A percentile compares a stretch with the other conserved stretches of the same genome.
Conservation (phyloP, 129 eudicot genomes). For the Ambrosia artemisiifolia region DNA sequence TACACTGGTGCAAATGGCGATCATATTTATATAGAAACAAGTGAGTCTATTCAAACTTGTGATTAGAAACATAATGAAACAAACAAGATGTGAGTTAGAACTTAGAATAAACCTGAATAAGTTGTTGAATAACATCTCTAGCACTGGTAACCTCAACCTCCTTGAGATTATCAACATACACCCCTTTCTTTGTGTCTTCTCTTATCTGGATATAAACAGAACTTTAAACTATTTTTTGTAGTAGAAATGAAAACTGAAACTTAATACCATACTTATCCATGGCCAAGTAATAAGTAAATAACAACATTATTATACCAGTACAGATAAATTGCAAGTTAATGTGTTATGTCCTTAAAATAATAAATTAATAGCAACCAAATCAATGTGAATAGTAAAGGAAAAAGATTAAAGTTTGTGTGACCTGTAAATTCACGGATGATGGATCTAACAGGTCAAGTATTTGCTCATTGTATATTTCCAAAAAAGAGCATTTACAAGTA, state of each 20-base stretch:
- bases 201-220: slow-evolving; percentile 57
- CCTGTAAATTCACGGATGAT: slow-evolving; percentile 89
- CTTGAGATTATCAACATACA: slow-evolving; percentile 81
- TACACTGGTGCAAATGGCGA: slow-evolving; percentile 4
- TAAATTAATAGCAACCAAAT: slow-evolving; percentile 10
- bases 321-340: not conserved
- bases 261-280: not conserved
- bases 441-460: slow-evolving; percentile 95
- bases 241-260: not conserved
- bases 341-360: slow-evolving; percentile 2
- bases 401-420: slow-evolving; percentile 2
- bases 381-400: not conserved
- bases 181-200: slow-evolving; percentile 94
- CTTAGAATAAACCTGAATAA: slow-evolving; percentile 61
- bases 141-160: slow-evolving; percentile 92
- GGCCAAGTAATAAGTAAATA: slow-evolving; percentile 9
- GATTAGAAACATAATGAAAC: slow-evolving; percentile 3
- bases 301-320: not conserved
- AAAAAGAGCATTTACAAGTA: slow-evolving; percentile 90
- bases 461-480: slow-evolving; percentile 96
- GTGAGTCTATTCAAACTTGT: slow-evolving; percentile 6
- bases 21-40: not conserved
- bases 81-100: slow-evolving; percentile 4
- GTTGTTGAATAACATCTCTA: slow-evolving; percentile 93
- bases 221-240: not conserved